Percentiles rank a stretch among this genome's conserved stretches.
These are phyloP conservation scores for Hysterium pulicare DNA, from an alignment of 2,329 filamentous ascomycete genomes.

Conservation along the genomic window DNA sequence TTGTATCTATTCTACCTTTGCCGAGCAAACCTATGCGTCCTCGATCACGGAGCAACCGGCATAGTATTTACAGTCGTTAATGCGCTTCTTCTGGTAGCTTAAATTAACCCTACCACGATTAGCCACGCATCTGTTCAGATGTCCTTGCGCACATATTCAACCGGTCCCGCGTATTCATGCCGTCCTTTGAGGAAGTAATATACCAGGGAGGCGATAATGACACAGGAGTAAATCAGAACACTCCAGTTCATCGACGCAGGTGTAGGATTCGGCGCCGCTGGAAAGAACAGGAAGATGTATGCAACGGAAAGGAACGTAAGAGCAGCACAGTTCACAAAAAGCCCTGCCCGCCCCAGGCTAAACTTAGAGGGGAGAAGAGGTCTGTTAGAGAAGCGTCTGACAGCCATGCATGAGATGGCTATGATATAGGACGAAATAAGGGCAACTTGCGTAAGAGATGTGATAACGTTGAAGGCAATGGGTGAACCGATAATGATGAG, in stretches of 20 bases:
- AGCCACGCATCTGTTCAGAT: too few relatives aligned
- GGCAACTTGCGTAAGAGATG: slow-evolving; percentile 42
- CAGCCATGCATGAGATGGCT: slow-evolving; percentile 42
- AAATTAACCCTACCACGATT: too few relatives aligned
- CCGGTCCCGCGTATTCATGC: slow-evolving; percentile 28
- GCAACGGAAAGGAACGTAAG: slow-evolving; percentile 34
- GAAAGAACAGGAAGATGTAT: slow-evolving; percentile 41
- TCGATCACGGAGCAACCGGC: too few relatives aligned
- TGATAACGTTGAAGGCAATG: slow-evolving; percentile 42
- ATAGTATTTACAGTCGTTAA: too few relatives aligned
- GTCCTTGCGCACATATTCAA: slow-evolving; percentile 6
- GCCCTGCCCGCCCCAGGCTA: slow-evolving; percentile 41
- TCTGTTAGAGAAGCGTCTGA: slow-evolving; percentile 39
- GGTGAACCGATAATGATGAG: slow-evolving; percentile 46
- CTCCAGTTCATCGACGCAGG: slow-evolving; percentile 42
- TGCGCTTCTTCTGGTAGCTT: too few relatives aligned
- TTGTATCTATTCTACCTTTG: too few relatives aligned
- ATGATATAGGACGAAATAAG: slow-evolving; percentile 44
- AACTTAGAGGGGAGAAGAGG: slow-evolving; percentile 40
- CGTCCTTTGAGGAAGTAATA: slow-evolving; percentile 38
- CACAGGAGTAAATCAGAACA: slow-evolving; percentile 38
- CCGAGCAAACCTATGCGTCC: too few relatives aligned
- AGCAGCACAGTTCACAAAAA: slow-evolving; percentile 37
- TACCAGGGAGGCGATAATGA: slow-evolving; percentile 36
- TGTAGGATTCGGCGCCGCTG: slow-evolving; percentile 28